phyloP scores from a whole-genome alignment of 352 stramenopile species.

The Phytophthora melonis region DNA sequence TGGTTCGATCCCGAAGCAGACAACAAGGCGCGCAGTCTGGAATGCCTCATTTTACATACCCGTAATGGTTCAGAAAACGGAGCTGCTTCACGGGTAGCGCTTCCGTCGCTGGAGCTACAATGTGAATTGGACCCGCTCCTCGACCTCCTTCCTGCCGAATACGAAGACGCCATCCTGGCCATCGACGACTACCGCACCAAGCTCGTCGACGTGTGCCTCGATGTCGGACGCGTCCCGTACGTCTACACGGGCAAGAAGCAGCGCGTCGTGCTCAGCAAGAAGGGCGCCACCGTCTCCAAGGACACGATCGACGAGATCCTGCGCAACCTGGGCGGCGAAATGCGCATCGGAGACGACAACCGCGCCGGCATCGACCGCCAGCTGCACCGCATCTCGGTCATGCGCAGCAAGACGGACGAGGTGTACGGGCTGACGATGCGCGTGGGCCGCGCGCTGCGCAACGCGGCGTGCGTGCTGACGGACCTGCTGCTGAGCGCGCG shows the following conservation, averaged over 20 bases:
- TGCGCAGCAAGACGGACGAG: slow-evolving; percentile 61
- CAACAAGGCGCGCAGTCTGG: slow-evolving; percentile 39
- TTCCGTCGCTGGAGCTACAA: neutral
- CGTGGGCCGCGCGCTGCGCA: slow-evolving; percentile 69
- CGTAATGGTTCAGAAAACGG: neutral
- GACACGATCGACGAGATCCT: slow-evolving; percentile 70
- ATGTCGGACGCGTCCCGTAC: slow-evolving; percentile 42
- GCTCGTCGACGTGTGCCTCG: slow-evolving; percentile 55
- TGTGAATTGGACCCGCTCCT: slow-evolving; percentile 35
- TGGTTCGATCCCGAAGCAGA: slow-evolving; percentile 46
- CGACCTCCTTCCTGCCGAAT: slow-evolving; percentile 36
- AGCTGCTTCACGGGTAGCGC: neutral
- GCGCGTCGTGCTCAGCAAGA: slow-evolving; percentile 35
- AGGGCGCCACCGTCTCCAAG: slow-evolving; percentile 38
- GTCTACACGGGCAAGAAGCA: slow-evolving; percentile 44
- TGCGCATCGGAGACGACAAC: slow-evolving; percentile 82
- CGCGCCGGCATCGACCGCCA: slow-evolving; percentile 72
- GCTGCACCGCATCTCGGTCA: slow-evolving; percentile 85
- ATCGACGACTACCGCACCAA: slow-evolving; percentile 31
- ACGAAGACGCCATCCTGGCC: slow-evolving; percentile 29
- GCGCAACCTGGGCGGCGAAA: slow-evolving; percentile 44
- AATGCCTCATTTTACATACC: slow-evolving; percentile 26
- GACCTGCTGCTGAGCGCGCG: slow-evolving; percentile 67
- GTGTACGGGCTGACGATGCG: slow-evolving; percentile 82
- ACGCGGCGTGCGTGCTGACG: slow-evolving; percentile 67